phyloP scores from a whole-genome alignment of 345 rosid genomes.

The Kandelia obovata region DNA sequence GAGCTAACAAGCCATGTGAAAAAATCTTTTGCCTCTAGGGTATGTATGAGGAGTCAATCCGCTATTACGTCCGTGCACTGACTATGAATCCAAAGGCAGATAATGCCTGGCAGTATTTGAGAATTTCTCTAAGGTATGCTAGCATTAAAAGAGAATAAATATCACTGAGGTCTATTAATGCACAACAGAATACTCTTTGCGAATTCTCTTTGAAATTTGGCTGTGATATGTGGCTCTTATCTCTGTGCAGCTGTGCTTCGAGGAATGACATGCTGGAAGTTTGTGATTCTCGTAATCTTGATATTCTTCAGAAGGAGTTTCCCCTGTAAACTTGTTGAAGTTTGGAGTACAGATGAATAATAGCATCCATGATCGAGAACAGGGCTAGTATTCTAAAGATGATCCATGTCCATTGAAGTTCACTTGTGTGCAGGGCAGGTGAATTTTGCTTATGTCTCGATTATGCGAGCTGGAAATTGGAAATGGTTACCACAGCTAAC shows the following conservation, averaged over 20 bases:
- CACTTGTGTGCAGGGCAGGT: too few species aligned
- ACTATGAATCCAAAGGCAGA: constrained; percentile 99
- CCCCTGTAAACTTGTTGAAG: constrained; percentile 44
- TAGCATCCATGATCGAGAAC: neutral
- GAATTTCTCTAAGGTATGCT: constrained; percentile 83
- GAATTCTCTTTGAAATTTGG: too few species aligned
- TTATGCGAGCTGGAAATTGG: too few species aligned
- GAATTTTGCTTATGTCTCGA: too few species aligned
- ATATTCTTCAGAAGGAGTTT: constrained; percentile 79
- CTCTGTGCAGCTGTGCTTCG: constrained; percentile 64
- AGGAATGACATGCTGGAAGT: constrained; percentile 82
- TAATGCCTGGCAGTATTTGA: constrained; percentile 97
- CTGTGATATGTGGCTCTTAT: neutral
- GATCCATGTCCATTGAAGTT: too few species aligned
- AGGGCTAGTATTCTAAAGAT: too few species aligned
- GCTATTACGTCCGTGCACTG: constrained; percentile 94
- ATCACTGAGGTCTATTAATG: neutral
- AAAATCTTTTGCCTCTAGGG: constrained; percentile 46
- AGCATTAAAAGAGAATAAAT: neutral
- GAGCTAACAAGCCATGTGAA: constrained; percentile 6
- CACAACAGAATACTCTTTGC: too few species aligned
- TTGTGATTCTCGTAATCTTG: constrained; percentile 92
- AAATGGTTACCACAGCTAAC: too few species aligned
- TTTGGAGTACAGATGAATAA: neutral
- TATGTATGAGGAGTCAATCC: constrained; percentile 83